A percentile compares a stretch with the other conserved stretches of the same genome.
These are phyloP conservation scores for Malus domestica DNA, from an alignment of 306 rosid species.

Conservation along the genomic window DNA sequence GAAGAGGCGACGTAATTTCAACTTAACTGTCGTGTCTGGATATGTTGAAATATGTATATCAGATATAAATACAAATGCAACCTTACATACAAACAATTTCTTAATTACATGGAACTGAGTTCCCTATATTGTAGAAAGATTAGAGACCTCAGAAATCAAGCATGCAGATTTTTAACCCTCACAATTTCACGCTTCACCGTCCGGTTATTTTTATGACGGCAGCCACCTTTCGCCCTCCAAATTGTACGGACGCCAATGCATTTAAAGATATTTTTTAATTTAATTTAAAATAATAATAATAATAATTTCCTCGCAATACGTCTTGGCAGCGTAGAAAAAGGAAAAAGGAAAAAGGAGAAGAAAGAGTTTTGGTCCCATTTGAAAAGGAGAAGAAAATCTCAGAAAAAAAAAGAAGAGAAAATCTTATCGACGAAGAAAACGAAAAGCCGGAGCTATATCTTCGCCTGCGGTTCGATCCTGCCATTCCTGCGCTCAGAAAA, in stretches of 20 bases:
- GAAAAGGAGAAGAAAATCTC: slow-evolving; percentile 29
- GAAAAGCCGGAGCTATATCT: slow-evolving; percentile 16
- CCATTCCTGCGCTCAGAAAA: slow-evolving; percentile 11
- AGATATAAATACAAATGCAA: too few relatives aligned
- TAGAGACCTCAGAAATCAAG: neutral
- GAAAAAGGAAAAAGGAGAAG: neutral
- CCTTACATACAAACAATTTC: neutral
- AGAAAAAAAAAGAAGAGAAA: neutral
- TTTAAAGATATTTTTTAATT: slow-evolving; percentile 4
- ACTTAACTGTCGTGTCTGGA: too few relatives aligned
- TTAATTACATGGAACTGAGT: neutral
- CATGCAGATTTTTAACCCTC: neutral
- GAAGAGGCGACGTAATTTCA: too few relatives aligned
- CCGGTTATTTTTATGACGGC: slow-evolving; percentile 14
- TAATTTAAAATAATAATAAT: neutral
- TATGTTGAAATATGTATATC: neutral
- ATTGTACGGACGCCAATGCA: neutral
- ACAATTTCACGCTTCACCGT: slow-evolving; percentile 12
- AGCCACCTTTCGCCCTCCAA: neutral
- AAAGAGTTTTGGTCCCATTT: slow-evolving; percentile 22
- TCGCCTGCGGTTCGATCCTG: slow-evolving; percentile 20
- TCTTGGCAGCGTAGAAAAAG: slow-evolving; percentile 32
- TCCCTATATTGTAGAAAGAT: neutral
- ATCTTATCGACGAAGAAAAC: slow-evolving; percentile 14
- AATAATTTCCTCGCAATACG: neutral